phyloP scores from a whole-genome alignment of 1,284 basidiomycete genomes.

The Naganishia liquefaciens region DNA sequence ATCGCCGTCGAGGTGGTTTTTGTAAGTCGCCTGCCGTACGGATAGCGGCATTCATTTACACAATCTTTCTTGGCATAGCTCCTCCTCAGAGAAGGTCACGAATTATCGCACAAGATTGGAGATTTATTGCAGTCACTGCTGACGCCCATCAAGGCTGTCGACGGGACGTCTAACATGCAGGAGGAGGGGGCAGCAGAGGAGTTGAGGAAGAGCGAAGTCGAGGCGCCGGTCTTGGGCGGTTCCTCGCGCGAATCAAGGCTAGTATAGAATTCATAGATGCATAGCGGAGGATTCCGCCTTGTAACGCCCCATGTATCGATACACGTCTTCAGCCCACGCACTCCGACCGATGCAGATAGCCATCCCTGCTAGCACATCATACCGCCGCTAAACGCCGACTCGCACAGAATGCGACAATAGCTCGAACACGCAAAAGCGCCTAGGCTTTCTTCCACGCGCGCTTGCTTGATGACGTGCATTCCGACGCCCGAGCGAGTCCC shows the following conservation, averaged over 20 bases:
- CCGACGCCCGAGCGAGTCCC: neutral
- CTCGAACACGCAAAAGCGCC: too few relatives aligned
- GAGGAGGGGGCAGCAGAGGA: neutral
- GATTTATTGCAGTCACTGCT: conserved; percentile 22
- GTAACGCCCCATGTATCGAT: conserved; percentile 4
- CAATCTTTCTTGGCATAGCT: conserved; percentile 29
- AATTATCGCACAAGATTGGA: conserved; percentile 37
- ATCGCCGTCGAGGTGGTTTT: conserved; percentile 88
- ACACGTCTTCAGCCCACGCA: conserved; percentile 1
- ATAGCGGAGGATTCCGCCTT: neutral
- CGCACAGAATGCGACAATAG: too few relatives aligned
- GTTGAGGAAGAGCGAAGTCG: neutral
- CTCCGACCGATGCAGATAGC: neutral
- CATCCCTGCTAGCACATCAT: neutral
- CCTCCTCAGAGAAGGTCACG: conserved; percentile 41
- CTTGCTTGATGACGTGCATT: too few relatives aligned
- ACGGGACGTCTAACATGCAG: neutral
- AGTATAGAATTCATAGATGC: conserved; percentile 7
- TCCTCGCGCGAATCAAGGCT: neutral
- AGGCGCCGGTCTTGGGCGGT: neutral
- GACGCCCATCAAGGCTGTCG: conserved; percentile 15
- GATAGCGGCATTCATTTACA: neutral
- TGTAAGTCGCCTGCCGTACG: conserved; percentile 61
- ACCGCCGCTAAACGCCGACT: conserved; percentile 9
- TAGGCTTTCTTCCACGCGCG: too few relatives aligned